A percentile compares a stretch with the other conserved stretches of the same genome.
These are phyloP conservation scores for Monosporascus sp. DNA, from an alignment of 2,329 filamentous ascomycete species.

Conservation along the genomic window DNA sequence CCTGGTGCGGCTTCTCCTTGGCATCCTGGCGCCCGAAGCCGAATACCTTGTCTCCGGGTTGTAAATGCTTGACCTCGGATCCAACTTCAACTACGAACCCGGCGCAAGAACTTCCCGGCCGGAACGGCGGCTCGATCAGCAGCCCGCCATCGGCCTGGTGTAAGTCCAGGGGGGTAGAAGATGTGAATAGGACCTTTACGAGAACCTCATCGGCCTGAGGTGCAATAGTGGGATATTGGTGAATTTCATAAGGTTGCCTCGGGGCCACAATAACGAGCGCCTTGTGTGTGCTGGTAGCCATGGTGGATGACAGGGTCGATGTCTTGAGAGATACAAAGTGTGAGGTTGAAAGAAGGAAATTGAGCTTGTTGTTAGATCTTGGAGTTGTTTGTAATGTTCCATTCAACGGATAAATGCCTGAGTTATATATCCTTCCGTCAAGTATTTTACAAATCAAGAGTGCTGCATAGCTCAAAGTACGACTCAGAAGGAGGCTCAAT, in stretches of 20 bases:
- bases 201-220: slow-evolving; percentile 43
- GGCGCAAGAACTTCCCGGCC: slow-evolving; percentile 45
- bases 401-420: no score
- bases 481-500: background rate
- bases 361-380: background rate
- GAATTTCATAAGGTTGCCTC: slow-evolving; percentile 19
- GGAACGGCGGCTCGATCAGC: slow-evolving; percentile 41
- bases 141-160: slow-evolving; percentile 57
- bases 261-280: slow-evolving; percentile 21
- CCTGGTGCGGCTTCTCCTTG: slow-evolving; percentile 48
- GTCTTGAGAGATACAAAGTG: background rate
- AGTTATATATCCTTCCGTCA: background rate
- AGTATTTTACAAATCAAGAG: background rate
- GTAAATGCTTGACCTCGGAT: slow-evolving; percentile 34
- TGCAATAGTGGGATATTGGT: slow-evolving; percentile 16
- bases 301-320: background rate
- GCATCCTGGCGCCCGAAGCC: slow-evolving; percentile 44
- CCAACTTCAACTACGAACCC: slow-evolving; percentile 50
- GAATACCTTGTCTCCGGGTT: slow-evolving; percentile 50
- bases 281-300: slow-evolving; percentile 18
- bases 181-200: slow-evolving; percentile 51
- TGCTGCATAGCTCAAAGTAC: background rate
- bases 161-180: slow-evolving; percentile 55
- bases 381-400: no score
- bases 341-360: background rate